Evolutionary conservation across 441 rosid species (phyloP), one percentile per base, ranked within the genome.

Genomic region (Geranium incanum): DNA sequence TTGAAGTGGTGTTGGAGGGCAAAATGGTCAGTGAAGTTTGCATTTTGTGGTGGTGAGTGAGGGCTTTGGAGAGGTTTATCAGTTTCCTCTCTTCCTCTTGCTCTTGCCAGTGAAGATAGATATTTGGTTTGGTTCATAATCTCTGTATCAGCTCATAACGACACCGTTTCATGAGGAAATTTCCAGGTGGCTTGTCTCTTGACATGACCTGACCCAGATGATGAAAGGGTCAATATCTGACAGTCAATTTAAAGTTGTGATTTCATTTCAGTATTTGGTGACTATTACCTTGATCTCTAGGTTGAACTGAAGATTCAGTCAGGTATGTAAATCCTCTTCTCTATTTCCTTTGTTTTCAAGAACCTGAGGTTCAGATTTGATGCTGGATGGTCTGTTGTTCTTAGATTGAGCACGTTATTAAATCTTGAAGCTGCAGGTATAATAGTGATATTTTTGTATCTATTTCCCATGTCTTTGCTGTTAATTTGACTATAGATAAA

Each of bases 51-150:
- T 68, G 41, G 48, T 50, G 43, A 36, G 28, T 63, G 13, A 69
- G 80, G 86, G 84, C 52, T 83, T 83, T 78, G 69, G 70, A 5
- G 80, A 76, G 88, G 84, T 73, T 84, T 84, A 60, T 60, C 65
- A 60, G 33, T 19, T 6, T 6, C 6, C 8, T 3, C 65, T 18
- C 65, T 60, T 13, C 8, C 62, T 15, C 16, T 55, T 6, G 15
- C 33, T 19, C 4, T 6, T 3, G 19, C 12, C 28, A 60, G 33
- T 6, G 65, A 19, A 60, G 65, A 60, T 60, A 60, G 65, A 60
- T 60, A 60, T 18, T 19, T 60, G 36, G 65, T 52, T 15, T 38
- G 63, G 23, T 23, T 41, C 11, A 41, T 41, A 11, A 11, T 39
- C 6, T 7, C 6, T 4, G 6, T 7, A 39, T 7, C 6, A 39